Percentiles rank a stretch among this genome's conserved stretches.
Evolutionary conservation across 2,329 filamentous ascomycete species (phyloP).

Genomic region (Fusarium gaditjirri): DNA sequence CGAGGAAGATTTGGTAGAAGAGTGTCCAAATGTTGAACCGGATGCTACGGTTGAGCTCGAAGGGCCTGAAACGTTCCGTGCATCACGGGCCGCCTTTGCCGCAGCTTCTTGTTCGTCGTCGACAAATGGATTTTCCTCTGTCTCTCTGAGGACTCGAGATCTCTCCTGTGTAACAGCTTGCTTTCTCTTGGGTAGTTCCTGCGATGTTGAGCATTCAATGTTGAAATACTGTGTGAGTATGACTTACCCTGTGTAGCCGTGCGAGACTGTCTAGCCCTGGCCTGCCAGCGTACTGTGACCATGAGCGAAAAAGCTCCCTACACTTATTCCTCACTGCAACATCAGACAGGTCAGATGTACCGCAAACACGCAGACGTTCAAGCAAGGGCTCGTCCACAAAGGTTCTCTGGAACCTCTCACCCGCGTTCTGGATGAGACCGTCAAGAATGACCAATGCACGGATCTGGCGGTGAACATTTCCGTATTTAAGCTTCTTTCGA

Average conservation of each 20-base stretch:
- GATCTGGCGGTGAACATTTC: conserved; percentile 90
- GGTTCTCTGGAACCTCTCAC: conserved; percentile 82
- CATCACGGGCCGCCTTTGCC: conserved; percentile 45
- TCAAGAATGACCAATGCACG: conserved; percentile 90
- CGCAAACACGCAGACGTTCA: conserved; percentile 88
- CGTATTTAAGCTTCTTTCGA: conserved; percentile 99
- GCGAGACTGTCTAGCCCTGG: conserved; percentile 84
- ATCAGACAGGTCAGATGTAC: conserved; percentile 86
- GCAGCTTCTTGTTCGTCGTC: conserved; percentile 69
- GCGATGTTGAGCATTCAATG: conserved; percentile 7
- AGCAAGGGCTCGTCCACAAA: conserved; percentile 93
- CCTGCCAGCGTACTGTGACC: conserved; percentile 86
- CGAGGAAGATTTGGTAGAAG: conserved; percentile 51
- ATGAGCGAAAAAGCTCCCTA: conserved; percentile 84
- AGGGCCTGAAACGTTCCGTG: conserved; percentile 35
- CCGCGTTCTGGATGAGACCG: conserved; percentile 93
- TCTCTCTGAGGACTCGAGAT: conserved; percentile 86
- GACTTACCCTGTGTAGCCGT: conserved; percentile 73
- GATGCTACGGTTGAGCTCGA: conserved; percentile 32
- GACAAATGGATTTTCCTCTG: conserved; percentile 77
- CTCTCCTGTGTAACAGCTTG: conserved; percentile 79
- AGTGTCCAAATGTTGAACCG: conserved; percentile 15
- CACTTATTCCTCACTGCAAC: conserved; percentile 89
- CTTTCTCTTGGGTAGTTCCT: conserved; percentile 74
- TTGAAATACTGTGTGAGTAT: background rate